A percentile compares a stretch with the other conserved stretches of the same genome.
Conservation (phyloP, 257 asterid species). For the Scutellaria barbata region DNA sequence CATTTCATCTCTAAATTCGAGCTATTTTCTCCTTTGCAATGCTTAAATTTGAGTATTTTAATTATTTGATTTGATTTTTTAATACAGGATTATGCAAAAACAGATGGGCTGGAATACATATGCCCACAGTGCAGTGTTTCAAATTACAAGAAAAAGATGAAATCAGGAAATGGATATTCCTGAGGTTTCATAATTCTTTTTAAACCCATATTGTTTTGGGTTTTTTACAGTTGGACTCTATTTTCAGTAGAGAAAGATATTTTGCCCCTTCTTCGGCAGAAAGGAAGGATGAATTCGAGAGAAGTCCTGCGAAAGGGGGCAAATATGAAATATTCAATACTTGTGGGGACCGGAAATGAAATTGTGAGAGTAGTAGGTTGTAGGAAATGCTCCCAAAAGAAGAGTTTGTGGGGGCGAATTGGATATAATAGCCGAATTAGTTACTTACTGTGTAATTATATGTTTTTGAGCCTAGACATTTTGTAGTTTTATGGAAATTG, state of each 20-base stretch:
- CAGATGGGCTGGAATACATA: slow-evolving; percentile 98
- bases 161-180: slow-evolving; percentile 74
- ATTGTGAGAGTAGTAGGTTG: slow-evolving; percentile 33
- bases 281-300: slow-evolving; percentile 22
- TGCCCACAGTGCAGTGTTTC: slow-evolving; percentile 97
- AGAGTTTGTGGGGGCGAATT: slow-evolving; percentile 34
- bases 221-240: slow-evolving; percentile 26
- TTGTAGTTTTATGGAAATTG: slow-evolving; percentile 39
- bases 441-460: slow-evolving; percentile 46
- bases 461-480: slow-evolving; percentile 31
- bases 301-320: slow-evolving; percentile 33
- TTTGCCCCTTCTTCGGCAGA: slow-evolving; percentile 12
- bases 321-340: slow-evolving; percentile 15
- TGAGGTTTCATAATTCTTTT: slow-evolving; percentile 40
- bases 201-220: slow-evolving; percentile 26
- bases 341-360: slow-evolving; percentile 38
- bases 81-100: slow-evolving; percentile 98
- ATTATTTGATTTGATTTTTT: background rate
- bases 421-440: slow-evolving; percentile 40
- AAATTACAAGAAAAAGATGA: slow-evolving; percentile 79
- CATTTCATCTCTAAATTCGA: background rate
- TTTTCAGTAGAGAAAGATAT: slow-evolving; percentile 4
- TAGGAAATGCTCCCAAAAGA: slow-evolving; percentile 40
- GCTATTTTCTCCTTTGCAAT: background rate
- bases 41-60: too few relatives aligned